A percentile compares a stretch with the other conserved stretches of the same genome.
These are phyloP conservation scores for Wickerhamomyces ciferrii DNA, from an alignment of 805 yeast genomes.

Conservation along the genomic window DNA sequence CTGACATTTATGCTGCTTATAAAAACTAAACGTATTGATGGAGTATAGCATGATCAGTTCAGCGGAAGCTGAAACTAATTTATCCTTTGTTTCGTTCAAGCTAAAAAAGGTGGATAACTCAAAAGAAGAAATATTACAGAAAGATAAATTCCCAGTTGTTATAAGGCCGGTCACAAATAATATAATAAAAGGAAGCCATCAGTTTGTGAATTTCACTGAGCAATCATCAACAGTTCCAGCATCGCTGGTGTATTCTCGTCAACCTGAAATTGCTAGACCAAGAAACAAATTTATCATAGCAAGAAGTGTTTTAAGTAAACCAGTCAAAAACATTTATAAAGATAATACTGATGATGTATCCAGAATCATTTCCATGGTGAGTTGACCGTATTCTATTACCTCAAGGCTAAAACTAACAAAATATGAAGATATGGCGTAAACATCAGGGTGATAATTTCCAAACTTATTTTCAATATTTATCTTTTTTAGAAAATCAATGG, in stretches of 20 bases:
- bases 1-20: neutral
- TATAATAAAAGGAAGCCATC: neutral
- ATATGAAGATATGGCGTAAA: neutral
- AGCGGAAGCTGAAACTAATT: neutral
- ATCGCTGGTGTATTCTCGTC: neutral
- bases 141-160: neutral
- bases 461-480: neutral
- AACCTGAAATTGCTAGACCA: neutral
- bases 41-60: neutral
- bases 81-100: neutral
- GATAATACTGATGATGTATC: neutral
- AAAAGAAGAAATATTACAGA: neutral
- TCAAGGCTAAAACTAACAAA: neutral
- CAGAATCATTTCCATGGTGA: neutral
- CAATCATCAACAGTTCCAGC: neutral
- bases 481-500: neutral
- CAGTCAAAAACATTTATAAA: neutral
- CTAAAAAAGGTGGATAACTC: neutral
- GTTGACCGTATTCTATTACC: neutral
- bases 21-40: neutral
- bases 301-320: conserved; percentile 1
- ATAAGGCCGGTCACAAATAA: neutral
- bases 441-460: neutral
- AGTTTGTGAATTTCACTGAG: neutral
- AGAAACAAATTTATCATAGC: conserved; percentile 4